Conservation (phyloP, 805 yeast species). For the Clavispora phyllophila region DNA sequence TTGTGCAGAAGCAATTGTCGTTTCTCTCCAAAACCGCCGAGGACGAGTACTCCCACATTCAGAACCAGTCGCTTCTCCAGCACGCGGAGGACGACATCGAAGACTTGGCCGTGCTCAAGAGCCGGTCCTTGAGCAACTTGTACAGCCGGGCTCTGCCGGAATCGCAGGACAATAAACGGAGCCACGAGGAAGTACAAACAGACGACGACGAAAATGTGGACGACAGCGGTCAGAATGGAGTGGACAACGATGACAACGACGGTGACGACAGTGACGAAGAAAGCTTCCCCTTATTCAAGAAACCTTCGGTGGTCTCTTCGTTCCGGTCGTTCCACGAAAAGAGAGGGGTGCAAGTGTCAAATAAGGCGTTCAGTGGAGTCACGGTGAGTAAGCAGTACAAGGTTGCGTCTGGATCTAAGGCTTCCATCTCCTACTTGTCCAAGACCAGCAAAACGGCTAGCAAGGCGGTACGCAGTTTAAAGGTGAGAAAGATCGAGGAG, state of each 20-base stretch:
- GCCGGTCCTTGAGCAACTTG: slow-evolving; percentile 32
- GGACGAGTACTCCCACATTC: slow-evolving; percentile 30
- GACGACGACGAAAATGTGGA: slow-evolving; percentile 26
- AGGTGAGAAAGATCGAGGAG: slow-evolving; percentile 23
- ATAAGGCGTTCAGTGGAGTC: slow-evolving; percentile 42
- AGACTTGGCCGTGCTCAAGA: slow-evolving; percentile 45
- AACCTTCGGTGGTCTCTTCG: slow-evolving; percentile 44
- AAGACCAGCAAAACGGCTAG: slow-evolving; percentile 16
- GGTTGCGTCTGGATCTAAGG: slow-evolving; percentile 50
- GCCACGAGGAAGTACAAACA: slow-evolving; percentile 12
- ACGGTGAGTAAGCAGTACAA: slow-evolving; percentile 50
- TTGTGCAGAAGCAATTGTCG: slow-evolving; percentile 53
- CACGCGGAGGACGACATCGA: slow-evolving; percentile 37
- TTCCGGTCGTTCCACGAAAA: slow-evolving; percentile 36
- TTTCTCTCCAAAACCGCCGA: slow-evolving; percentile 37
- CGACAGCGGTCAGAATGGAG: slow-evolving; percentile 7
- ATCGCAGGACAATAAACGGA: slow-evolving; percentile 10
- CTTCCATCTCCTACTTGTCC: slow-evolving; percentile 55
- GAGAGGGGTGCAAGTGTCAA: slow-evolving; percentile 38
- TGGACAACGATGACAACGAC: slow-evolving; percentile 24
- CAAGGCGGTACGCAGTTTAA: slow-evolving; percentile 15
- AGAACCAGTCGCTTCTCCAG: slow-evolving; percentile 27
- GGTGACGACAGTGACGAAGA: slow-evolving; percentile 16
- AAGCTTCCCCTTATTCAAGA: slow-evolving; percentile 34
- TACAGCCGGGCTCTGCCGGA: slow-evolving; percentile 13